Percentiles rank a stretch among this genome's conserved stretches.
phyloP scores from a whole-genome alignment of 257 asterid species.

The Solanum lycopersicoides region DNA sequence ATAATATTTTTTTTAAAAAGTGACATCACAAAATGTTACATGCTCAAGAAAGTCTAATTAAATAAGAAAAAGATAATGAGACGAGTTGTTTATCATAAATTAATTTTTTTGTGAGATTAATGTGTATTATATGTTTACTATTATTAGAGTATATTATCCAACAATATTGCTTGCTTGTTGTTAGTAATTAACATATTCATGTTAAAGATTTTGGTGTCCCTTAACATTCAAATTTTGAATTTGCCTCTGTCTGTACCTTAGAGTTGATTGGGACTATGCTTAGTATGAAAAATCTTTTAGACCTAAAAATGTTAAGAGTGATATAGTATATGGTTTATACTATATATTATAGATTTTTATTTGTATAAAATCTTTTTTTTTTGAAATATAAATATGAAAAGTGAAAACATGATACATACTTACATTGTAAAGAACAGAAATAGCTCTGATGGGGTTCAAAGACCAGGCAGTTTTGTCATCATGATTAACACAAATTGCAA shows the following conservation, averaged over 20 bases:
- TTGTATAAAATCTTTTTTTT: not conserved
- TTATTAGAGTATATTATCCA: not conserved
- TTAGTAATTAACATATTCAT: not conserved
- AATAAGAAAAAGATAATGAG: not conserved
- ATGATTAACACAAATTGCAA: constrained; percentile 44
- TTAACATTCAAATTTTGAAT: too few species aligned
- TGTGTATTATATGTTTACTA: not conserved
- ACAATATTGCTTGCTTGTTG: too few species aligned
- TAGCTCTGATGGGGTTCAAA: constrained; percentile 43
- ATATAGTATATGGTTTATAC: not conserved
- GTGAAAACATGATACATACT: not conserved
- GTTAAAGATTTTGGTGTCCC: not conserved
- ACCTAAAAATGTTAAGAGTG: not conserved
- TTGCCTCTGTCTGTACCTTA: too few species aligned
- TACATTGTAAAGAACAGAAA: constrained; percentile 64
- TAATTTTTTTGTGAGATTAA: too few species aligned
- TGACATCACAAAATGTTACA: not conserved
- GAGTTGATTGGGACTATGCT: not conserved
- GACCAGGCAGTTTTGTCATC: constrained; percentile 48
- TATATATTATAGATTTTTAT: not conserved
- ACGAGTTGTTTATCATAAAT: not conserved
- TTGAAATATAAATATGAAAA: not conserved
- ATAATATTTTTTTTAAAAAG: not conserved
- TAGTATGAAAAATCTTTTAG: not conserved
- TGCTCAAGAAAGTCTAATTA: not conserved